phyloP scores from a whole-genome alignment of 805 yeast species.

The Saccharomycopsis sp. region DNA sequence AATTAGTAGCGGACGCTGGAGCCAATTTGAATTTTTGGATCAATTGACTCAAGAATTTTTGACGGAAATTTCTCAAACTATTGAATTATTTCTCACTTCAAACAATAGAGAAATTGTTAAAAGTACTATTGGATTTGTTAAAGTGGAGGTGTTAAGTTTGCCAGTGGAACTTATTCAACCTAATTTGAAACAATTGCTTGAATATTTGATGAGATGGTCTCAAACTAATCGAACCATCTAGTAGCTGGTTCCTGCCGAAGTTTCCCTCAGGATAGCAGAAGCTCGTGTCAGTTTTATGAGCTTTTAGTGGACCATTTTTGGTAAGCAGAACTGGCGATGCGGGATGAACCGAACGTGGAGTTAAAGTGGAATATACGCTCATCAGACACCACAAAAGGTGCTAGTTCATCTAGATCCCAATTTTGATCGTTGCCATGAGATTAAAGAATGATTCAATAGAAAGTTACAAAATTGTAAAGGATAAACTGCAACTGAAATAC shows the following conservation, averaged over 20 bases:
- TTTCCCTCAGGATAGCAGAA: slow-evolving; percentile 38
- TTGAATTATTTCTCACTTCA: slow-evolving; percentile 84
- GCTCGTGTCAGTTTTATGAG: slow-evolving; percentile 38
- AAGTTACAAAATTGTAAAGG: too few species aligned
- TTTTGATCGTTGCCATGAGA: too few species aligned
- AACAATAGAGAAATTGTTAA: slow-evolving; percentile 91
- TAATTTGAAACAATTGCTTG: slow-evolving; percentile 57
- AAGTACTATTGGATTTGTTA: slow-evolving; percentile 89
- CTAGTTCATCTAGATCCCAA: slow-evolving; percentile 37
- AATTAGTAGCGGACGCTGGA: too few species aligned
- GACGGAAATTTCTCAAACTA: slow-evolving; percentile 73
- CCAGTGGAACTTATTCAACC: slow-evolving; percentile 70
- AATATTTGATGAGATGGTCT: slow-evolving; percentile 82
- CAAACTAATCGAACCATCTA: slow-evolving; percentile 52
- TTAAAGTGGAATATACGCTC: slow-evolving; percentile 38
- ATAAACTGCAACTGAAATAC: too few species aligned
- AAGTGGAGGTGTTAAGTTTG: slow-evolving; percentile 75
- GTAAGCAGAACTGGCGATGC: slow-evolving; percentile 43
- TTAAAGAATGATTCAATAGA: too few species aligned
- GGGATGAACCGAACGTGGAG: slow-evolving; percentile 38
- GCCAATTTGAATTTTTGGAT: slow-evolving; percentile 81
- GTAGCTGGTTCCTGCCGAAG: slow-evolving; percentile 40
- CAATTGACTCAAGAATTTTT: slow-evolving; percentile 52
- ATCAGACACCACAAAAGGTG: slow-evolving; percentile 41
- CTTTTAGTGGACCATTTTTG: slow-evolving; percentile 41